Percentiles rank a stretch among this genome's conserved stretches.
Conservation (phyloP, 257 asterid species). For the Rubia yunnanensis region DNA sequence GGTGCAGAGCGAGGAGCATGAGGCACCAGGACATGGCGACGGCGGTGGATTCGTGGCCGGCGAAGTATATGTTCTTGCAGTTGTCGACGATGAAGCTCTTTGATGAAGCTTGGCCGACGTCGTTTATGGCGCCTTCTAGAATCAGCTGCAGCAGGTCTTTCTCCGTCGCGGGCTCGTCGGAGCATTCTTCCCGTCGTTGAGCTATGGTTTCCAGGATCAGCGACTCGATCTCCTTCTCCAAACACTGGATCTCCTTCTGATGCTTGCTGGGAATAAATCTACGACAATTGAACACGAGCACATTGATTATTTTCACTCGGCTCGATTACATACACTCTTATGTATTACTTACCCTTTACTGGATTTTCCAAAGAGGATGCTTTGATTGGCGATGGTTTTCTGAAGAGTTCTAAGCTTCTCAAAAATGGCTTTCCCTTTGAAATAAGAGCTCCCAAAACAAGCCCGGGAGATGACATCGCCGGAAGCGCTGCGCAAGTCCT, state of each 20-base stretch:
- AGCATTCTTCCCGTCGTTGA: constrained; percentile 33
- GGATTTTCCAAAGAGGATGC: constrained; percentile 48
- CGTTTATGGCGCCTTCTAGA: constrained; percentile 53
- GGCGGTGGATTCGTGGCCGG: constrained; percentile 85
- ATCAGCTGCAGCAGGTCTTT: constrained; percentile 60
- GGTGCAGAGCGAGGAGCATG: constrained; percentile 69
- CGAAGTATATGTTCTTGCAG: constrained; percentile 84
- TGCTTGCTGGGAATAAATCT: constrained; percentile 36
- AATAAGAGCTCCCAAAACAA: constrained; percentile 72
- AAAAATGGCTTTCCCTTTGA: constrained; percentile 60
- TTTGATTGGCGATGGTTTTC: constrained; percentile 43
- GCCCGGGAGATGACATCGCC: constrained; percentile 85
- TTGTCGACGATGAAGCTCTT: constrained; percentile 73
- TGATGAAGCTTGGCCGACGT: constrained; percentile 41
- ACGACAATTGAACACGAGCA: not conserved
- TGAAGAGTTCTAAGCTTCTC: constrained; percentile 74
- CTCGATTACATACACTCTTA: no score
- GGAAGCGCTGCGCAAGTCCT: constrained; percentile 59
- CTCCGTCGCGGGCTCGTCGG: constrained; percentile 24
- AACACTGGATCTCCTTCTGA: constrained; percentile 35
- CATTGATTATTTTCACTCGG: no score
- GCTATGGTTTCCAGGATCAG: constrained; percentile 65
- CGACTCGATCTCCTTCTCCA: constrained; percentile 63
- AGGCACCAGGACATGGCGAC: constrained; percentile 86
- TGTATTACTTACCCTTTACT: constrained; percentile 48